Evolutionary conservation across 2,329 filamentous ascomycete species (phyloP), one percentile per base, ranked within the genome.

Genomic region (Madurella mycetomatis): DNA sequence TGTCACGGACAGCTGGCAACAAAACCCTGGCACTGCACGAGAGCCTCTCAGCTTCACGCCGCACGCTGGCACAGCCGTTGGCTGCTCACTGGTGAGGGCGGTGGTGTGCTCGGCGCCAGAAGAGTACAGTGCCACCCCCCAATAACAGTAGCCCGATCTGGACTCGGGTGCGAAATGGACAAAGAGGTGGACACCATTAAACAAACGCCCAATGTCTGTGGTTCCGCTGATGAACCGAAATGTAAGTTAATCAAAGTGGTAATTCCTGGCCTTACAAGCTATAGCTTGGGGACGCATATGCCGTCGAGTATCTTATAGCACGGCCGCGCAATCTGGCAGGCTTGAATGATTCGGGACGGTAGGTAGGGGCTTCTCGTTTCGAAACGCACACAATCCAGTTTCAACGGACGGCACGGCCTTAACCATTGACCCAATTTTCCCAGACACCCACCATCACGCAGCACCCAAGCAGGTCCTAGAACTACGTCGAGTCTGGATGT

Each of bases 221-320:
- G 47, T 47, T 43, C 18, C 43, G 18, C 32, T 32, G 41, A 34
- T 41, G 32, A 49, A 39, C 45, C 49, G 45, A 46, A 52, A 49
- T 51, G 37, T 25, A 7, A 13, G 40, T 51, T 56, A 46, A 56
- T 56, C 44, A 51, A 48, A 13, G 9, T 30, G 46, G 34, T 51
- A 44, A 41, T 31, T 45, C 16, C 44, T 37, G 9, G 34, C 34
- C 9, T 37, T 9, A 37, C 7, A 40, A 30, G n/a, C n/a, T 51
- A 49, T 47, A 5, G 30, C 9, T 18, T 11, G n/a, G 15, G 15
- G 39, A 30, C 16, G 46, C 46, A 49, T 45, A 41, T 49, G 51
- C 19, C 40, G 32, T 40, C 15, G n/a, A 41, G 13, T 40, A 37
- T 37, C 11, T 34, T 5, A 25, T 11, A 25, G 17, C 34, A n/a